phyloP scores from a whole-genome alignment of 352 stramenopile genomes.

The Phytophthora hibernalis region DNA sequence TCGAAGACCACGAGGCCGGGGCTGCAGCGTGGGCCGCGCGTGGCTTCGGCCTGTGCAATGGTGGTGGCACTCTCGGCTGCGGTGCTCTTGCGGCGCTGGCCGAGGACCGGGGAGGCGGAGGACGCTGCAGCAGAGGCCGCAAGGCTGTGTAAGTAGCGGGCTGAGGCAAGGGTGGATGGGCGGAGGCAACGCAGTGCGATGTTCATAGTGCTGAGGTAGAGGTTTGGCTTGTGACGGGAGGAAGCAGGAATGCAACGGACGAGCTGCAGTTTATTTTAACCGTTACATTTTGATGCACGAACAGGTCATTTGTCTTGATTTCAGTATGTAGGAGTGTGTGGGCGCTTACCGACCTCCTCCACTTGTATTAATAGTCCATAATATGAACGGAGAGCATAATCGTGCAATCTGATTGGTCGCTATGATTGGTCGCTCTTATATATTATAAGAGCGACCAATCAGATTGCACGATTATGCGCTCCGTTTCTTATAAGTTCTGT shows the following conservation, averaged over 20 bases:
- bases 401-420: too few species aligned
- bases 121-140: conserved; percentile 6
- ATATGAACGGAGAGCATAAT: too few species aligned
- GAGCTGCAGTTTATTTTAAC: not conserved
- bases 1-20: conserved; percentile 89
- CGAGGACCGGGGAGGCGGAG: conserved; percentile 11
- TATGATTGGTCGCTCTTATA: too few species aligned
- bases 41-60: conserved; percentile 35
- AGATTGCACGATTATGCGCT: too few species aligned
- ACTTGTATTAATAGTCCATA: too few species aligned
- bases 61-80: conserved; percentile 33
- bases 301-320: conserved; percentile 27
- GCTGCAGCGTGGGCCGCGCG: conserved; percentile 46
- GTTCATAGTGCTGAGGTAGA: conserved; percentile 26
- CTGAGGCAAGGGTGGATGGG: conserved; percentile 3
- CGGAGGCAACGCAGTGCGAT: conserved; percentile 21
- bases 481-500: too few species aligned
- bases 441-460: too few species aligned
- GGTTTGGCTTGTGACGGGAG: too few species aligned
- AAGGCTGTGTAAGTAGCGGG: conserved; percentile 16
- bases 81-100: conserved; percentile 33
- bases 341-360: too few species aligned
- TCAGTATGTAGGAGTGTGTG: conserved; percentile 23
- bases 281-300: conserved; percentile 32
- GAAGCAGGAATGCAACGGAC: conserved; percentile 24